A percentile compares a stretch with the other conserved stretches of the same genome.
Conservation (phyloP, 116 monocot genomes). For the Thalassia testudinum region DNA sequence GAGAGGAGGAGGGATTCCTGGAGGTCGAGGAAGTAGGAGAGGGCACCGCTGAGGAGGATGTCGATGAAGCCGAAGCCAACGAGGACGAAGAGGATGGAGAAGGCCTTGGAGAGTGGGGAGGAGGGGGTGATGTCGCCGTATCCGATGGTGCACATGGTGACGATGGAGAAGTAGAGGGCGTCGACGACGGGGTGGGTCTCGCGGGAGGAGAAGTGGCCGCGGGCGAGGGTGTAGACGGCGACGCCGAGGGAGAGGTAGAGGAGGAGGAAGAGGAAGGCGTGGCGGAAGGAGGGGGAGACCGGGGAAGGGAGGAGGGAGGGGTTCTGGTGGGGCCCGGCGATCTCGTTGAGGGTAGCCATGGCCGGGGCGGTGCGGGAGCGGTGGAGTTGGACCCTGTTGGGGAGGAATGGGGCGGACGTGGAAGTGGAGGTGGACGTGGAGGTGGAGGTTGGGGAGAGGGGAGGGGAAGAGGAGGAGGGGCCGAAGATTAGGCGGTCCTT, state of each 20-base stretch:
- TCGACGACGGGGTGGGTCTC: slow-evolving; percentile 27
- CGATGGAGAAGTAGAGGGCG: slow-evolving; percentile 35
- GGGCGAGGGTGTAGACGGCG: slow-evolving; percentile 15
- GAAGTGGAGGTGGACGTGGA: background rate
- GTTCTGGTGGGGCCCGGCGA: background rate
- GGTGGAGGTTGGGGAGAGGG: background rate
- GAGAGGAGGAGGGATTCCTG: slow-evolving; percentile 22
- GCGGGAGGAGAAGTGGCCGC: slow-evolving; percentile 5
- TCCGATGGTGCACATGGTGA: slow-evolving; percentile 39
- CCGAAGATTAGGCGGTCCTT: slow-evolving; percentile 58
- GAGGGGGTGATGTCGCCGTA: slow-evolving; percentile 37
- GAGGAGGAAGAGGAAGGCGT: slow-evolving; percentile 8
- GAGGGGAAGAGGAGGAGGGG: slow-evolving; percentile 1
- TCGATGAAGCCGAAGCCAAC: slow-evolving; percentile 40
- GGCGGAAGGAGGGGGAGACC: background rate
- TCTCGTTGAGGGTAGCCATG: slow-evolving; percentile 19
- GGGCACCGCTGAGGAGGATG: slow-evolving; percentile 22
- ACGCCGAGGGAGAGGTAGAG: slow-evolving; percentile 23
- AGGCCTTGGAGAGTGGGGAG: slow-evolving; percentile 26
- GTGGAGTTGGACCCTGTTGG: slow-evolving; percentile 9
- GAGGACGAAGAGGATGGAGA: slow-evolving; percentile 33
- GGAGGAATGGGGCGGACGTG: slow-evolving; percentile 2
- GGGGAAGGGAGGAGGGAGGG: background rate
- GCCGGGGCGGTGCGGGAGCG: slow-evolving; percentile 22
- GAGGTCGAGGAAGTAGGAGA: slow-evolving; percentile 26